phyloP scores from a whole-genome alignment of 2,329 filamentous ascomycete species.

The Apiospora kogelbergensis region DNA sequence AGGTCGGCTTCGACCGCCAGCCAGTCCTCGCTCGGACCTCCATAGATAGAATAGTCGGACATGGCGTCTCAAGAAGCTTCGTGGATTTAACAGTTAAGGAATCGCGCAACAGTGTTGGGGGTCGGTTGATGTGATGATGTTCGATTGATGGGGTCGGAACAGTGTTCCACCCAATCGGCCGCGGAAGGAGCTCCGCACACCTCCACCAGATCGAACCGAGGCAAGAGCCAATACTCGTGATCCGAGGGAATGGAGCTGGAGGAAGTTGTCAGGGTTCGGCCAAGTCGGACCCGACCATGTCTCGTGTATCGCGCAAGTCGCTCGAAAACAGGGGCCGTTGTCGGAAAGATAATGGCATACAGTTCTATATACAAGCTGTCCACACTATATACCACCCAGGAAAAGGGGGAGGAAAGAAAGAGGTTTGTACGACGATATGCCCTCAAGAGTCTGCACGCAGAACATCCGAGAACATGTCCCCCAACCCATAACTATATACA shows the following conservation, averaged over 20 bases:
- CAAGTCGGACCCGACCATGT: not conserved
- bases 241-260: too few relatives aligned
- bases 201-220: not conserved
- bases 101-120: not conserved
- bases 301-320: not conserved
- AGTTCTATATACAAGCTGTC: not conserved
- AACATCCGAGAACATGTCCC: not conserved
- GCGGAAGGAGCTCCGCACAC: not conserved
- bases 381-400: not conserved
- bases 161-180: not conserved
- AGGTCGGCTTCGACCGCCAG: conserved; percentile 35
- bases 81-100: too few relatives aligned
- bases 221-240: too few relatives aligned
- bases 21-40: conserved; percentile 44
- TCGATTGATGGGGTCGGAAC: not conserved
- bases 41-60: conserved; percentile 29
- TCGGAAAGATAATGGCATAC: not conserved
- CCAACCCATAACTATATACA: not conserved
- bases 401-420: not conserved
- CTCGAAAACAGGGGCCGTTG: not conserved
- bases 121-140: not conserved
- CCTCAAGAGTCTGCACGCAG: not conserved
- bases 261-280: not conserved
- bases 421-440: not conserved
- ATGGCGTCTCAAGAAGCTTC: not conserved